A percentile compares a stretch with the other conserved stretches of the same genome.
These are phyloP conservation scores for Apiospora koreana DNA, from an alignment of 2,329 filamentous ascomycete genomes.

Conservation along the genomic window DNA sequence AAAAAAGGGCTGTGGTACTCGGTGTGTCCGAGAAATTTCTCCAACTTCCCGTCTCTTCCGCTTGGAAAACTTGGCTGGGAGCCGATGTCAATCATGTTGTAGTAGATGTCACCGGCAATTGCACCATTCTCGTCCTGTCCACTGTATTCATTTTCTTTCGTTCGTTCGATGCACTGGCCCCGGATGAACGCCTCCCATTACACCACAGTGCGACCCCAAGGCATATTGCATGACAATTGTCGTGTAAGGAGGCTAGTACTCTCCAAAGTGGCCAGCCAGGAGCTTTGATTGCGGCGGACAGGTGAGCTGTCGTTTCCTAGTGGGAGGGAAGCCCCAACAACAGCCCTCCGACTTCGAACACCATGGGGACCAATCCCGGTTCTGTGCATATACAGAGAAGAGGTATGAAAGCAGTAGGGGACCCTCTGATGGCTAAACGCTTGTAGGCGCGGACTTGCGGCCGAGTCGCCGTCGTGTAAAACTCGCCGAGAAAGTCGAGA, in stretches of 20 bases:
- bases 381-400: neutral
- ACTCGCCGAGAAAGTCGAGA: neutral
- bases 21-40: neutral
- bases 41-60: neutral
- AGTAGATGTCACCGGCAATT: neutral
- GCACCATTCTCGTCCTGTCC: neutral
- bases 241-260: neutral
- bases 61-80: neutral
- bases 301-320: slow-evolving; percentile 5
- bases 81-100: neutral
- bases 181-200: neutral
- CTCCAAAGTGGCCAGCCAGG: neutral
- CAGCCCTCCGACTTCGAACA: neutral
- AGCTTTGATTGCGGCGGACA: slow-evolving; percentile 1
- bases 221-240: neutral
- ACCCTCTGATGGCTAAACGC: neutral
- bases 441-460: neutral
- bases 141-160: neutral
- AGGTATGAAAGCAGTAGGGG: neutral
- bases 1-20: neutral
- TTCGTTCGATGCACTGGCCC: neutral
- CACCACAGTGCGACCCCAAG: slow-evolving; percentile 2
- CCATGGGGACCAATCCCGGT: neutral
- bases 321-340: neutral
- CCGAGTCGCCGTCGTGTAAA: neutral